phyloP scores from a whole-genome alignment of 1,284 basidiomycete species.

The Ganoderma lucidum region DNA sequence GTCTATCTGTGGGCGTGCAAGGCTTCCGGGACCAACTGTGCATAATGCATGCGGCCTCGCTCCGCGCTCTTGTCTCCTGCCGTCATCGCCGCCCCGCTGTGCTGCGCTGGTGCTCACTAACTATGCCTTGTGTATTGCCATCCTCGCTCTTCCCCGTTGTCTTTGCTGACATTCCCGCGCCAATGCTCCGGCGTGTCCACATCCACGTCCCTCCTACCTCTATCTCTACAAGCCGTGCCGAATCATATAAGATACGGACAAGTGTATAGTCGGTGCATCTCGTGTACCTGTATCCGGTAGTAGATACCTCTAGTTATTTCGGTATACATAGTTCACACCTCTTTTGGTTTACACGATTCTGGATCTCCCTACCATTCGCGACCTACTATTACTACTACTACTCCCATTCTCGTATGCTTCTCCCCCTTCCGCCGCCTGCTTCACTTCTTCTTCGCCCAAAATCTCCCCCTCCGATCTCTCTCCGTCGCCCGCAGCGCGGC shows the following conservation, averaged over 20 bases:
- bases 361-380: constrained; percentile 9
- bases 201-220: constrained; percentile 1
- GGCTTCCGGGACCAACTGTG: neutral
- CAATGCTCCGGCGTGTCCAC: neutral
- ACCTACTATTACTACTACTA: neutral
- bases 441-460: constrained; percentile 5
- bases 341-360: constrained; percentile 22
- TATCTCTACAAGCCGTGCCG: constrained; percentile 18
- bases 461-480: neutral
- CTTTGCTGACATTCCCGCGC: neutral
- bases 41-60: neutral
- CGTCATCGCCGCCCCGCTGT: neutral
- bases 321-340: constrained; percentile 32
- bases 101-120: neutral
- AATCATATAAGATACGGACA: constrained; percentile 32
- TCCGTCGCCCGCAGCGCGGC: neutral
- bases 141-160: constrained; percentile 13
- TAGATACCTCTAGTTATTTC: constrained; percentile 34
- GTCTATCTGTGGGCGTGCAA: neutral
- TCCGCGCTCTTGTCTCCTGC: neutral
- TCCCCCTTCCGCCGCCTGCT: constrained; percentile 6
- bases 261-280: constrained; percentile 34
- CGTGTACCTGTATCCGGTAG: constrained; percentile 34
- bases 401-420: neutral
- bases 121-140: constrained; percentile 18